Conservation (phyloP, 768 basidiomycete genomes). For the Mycena galericulata region DNA sequence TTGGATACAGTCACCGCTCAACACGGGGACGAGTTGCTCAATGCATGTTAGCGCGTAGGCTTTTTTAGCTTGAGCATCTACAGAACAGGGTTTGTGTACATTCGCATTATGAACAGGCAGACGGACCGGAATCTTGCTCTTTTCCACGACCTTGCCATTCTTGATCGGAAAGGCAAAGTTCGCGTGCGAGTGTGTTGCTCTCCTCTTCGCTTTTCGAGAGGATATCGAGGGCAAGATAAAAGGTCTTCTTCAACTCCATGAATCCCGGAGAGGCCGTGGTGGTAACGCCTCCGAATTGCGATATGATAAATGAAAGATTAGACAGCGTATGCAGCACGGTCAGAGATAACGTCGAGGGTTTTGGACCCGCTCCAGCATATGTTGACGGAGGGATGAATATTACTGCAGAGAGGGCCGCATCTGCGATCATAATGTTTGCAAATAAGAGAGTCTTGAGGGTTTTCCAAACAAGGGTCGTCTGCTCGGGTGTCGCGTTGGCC, state of each 20-base stretch:
- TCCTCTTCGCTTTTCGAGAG: conserved; percentile 55
- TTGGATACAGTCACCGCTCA: conserved; percentile 66
- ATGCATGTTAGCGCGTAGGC: conserved; percentile 80
- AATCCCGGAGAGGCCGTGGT: conserved; percentile 67
- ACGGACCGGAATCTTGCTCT: conserved; percentile 17
- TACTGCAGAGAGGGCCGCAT: conserved; percentile 67
- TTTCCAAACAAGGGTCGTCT: conserved; percentile 69
- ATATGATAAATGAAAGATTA: conserved; percentile 80
- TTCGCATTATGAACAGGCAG: neutral
- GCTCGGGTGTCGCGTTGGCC: conserved; percentile 55
- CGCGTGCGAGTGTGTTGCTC: conserved; percentile 48
- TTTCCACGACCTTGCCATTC: conserved; percentile 14
- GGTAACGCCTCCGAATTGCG: conserved; percentile 82
- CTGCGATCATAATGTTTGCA: conserved; percentile 74
- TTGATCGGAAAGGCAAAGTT: conserved; percentile 24
- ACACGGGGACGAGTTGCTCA: conserved; percentile 79
- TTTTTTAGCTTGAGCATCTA: conserved; percentile 52
- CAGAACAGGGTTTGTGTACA: neutral
- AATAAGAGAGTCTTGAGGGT: conserved; percentile 84
- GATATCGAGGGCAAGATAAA: conserved; percentile 84
- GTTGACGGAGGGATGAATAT: conserved; percentile 62
- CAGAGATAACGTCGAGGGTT: conserved; percentile 63
- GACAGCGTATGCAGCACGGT: conserved; percentile 68
- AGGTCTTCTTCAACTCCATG: conserved; percentile 76
- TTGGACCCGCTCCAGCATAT: conserved; percentile 30